Conservation (phyloP, 2,329 filamentous ascomycete species). For the Aspergillus bombycis region DNA sequence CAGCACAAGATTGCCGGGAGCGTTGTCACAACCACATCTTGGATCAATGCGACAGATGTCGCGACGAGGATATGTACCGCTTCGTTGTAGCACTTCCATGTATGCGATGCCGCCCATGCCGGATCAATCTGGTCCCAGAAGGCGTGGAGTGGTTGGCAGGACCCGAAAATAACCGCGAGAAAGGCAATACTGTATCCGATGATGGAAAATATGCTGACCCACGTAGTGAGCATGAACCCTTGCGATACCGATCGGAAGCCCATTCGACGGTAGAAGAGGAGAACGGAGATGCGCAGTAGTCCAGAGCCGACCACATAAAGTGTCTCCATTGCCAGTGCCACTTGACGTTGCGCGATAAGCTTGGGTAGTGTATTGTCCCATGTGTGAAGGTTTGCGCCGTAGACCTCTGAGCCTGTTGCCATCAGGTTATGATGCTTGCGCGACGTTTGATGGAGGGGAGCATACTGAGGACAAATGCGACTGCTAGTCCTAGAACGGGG, state of each 20-base stretch:
- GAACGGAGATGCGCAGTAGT: constrained; percentile 4
- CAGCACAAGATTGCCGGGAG: constrained; percentile 7
- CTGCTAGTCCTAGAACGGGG: neutral
- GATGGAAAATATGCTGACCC: constrained; percentile 10
- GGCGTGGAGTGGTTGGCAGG: constrained; percentile 7
- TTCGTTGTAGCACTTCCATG: constrained; percentile 10
- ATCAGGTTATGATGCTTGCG: neutral
- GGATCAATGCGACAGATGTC: constrained; percentile 6
- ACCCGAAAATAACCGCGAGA: constrained; percentile 9
- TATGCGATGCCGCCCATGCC: neutral
- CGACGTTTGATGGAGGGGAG: neutral
- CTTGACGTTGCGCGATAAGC: constrained; percentile 7
- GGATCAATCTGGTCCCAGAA: constrained; percentile 14
- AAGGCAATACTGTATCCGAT: constrained; percentile 12
- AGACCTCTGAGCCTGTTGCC: neutral
- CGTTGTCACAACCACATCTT: constrained; percentile 10
- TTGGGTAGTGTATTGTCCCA: constrained; percentile 10
- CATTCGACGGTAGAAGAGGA: constrained; percentile 16
- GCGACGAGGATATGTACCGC: constrained; percentile 9
- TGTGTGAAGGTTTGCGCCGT: constrained; percentile 10
- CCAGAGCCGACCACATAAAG: constrained; percentile 8
- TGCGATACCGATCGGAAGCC: constrained; percentile 10
- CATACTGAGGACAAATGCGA: neutral
- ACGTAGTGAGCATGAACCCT: constrained; percentile 6
- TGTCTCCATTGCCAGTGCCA: constrained; percentile 3